Evolutionary conservation across 208 protist species (phyloP), one percentile per base, ranked within the genome.

Genomic region (Trypanosoma cruzi): DNA sequence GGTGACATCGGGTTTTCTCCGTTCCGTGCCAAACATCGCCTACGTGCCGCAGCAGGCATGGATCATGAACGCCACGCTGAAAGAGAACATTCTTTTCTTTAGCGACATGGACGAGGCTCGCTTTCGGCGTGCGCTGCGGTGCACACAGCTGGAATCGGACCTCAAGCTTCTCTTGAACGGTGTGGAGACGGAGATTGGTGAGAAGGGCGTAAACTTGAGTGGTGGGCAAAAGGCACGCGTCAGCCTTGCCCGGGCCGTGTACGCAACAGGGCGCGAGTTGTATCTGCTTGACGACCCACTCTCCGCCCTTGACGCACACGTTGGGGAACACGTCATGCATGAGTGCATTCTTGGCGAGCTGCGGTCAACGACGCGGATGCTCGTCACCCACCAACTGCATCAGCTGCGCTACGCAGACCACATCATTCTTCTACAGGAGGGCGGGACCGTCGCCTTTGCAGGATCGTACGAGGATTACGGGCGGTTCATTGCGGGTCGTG

Each of bases 341-440:
- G 72, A 87, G 26, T 71, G 64, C 42, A 68, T 87, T 18, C 74
- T 81, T 0, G 80, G 93, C 31, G 52, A 65, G 22, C 76, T 98
- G 18, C 32, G 34, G 3, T 60, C 46, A 24, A 90, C 66, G 54
- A 96, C 93, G 7, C 67, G 82, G 10, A n/a, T 98, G 4, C 68
- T 98, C 0, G 88, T 95, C 6, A 98, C 93, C 6, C 94, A 98
- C 79, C 82, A 91, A 68, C 31, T 97, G 20, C 92, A 98, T 59
- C 91, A 83, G 46, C 42, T 98, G n/a, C 67, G 56, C 1, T 29
- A 86, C 6, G 84, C 80, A 5, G 92, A 98, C 65, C 67, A 85
- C 28, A 89, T 99, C 40, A 73, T 98, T 24, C 85, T 98, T 5
- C 32, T 98, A 58, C 64, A 81, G 20, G 70, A 73, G 22, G 72